phyloP scores from a whole-genome alignment of 176 grass and related monocot genomes.

The Aegilops sharonensis region DNA sequence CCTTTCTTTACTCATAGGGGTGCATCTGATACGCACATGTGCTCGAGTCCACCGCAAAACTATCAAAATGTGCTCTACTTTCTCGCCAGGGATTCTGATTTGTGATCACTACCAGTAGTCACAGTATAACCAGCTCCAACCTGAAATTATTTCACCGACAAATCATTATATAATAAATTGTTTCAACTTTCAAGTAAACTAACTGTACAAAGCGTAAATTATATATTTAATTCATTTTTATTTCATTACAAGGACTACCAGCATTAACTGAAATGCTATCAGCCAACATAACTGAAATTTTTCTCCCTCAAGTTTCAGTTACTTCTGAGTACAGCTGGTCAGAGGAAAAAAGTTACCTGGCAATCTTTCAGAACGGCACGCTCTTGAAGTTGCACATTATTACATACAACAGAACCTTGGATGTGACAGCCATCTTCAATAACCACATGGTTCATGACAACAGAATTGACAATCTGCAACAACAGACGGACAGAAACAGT shows the following conservation, averaged over 20 bases:
- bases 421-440: slow-evolving; percentile 95
- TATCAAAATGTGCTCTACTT: slow-evolving; percentile 47
- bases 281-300: not conserved
- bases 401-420: slow-evolving; percentile 93
- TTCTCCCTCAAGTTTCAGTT: not conserved
- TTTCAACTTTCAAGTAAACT: not conserved
- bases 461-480: slow-evolving; percentile 87
- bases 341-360: slow-evolving; percentile 52
- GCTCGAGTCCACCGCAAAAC: slow-evolving; percentile 21
- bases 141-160: slow-evolving; percentile 38
- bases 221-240: not conserved
- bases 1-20: not conserved
- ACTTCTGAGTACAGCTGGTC: not conserved
- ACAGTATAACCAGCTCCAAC: slow-evolving; percentile 82
- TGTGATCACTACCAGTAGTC: slow-evolving; percentile 82
- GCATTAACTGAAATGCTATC: slow-evolving; percentile 7
- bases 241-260: not conserved
- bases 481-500: not conserved
- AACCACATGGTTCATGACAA: slow-evolving; percentile 93
- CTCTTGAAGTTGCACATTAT: slow-evolving; percentile 97
- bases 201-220: not conserved
- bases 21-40: slow-evolving; percentile 24
- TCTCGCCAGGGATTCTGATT: slow-evolving; percentile 73
- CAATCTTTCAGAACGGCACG: slow-evolving; percentile 90
- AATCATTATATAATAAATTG: slow-evolving; percentile 2